These are phyloP conservation scores for Blastobotrys buckinghamii DNA, from an alignment of 1,139 yeast species.

Conservation along the genomic window DNA sequence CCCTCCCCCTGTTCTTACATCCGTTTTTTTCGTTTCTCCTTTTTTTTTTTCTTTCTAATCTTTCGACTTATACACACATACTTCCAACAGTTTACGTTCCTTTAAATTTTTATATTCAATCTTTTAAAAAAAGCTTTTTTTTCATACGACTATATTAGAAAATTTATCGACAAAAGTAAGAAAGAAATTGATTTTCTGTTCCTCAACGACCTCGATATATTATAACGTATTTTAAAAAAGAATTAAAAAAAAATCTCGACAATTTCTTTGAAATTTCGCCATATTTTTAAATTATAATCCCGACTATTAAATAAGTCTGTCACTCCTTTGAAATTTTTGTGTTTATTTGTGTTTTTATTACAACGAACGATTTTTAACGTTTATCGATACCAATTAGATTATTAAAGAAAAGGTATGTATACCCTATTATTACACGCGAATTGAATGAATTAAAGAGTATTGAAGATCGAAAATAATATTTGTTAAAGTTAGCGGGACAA, in stretches of 20 bases:
- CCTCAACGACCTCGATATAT: not conserved
- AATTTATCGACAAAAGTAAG: not conserved
- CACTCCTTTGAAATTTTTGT: not conserved
- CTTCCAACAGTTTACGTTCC: not conserved
- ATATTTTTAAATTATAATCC: too few species aligned
- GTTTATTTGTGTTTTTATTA: not conserved
- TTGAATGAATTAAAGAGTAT: too few species aligned
- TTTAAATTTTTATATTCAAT: not conserved
- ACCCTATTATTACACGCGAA: too few species aligned
- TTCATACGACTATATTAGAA: too few species aligned
- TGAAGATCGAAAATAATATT: too few species aligned
- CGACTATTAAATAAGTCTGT: not conserved
- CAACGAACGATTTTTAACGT: too few species aligned
- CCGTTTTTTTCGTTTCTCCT: not conserved
- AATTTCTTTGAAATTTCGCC: too few species aligned
- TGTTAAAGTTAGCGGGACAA: too few species aligned
- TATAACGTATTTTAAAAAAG: not conserved
- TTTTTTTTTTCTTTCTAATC: not conserved
- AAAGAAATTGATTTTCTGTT: not conserved
- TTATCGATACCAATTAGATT: too few species aligned
- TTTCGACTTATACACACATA: not conserved
- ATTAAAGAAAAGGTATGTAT: too few species aligned
- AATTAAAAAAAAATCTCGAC: not conserved
- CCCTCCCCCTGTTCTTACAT: not conserved
- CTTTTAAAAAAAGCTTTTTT: not conserved